A percentile compares a stretch with the other conserved stretches of the same genome.
These are phyloP conservation scores for Neonectria faginata DNA, from an alignment of 2,329 filamentous ascomycete species.

Conservation along the genomic window DNA sequence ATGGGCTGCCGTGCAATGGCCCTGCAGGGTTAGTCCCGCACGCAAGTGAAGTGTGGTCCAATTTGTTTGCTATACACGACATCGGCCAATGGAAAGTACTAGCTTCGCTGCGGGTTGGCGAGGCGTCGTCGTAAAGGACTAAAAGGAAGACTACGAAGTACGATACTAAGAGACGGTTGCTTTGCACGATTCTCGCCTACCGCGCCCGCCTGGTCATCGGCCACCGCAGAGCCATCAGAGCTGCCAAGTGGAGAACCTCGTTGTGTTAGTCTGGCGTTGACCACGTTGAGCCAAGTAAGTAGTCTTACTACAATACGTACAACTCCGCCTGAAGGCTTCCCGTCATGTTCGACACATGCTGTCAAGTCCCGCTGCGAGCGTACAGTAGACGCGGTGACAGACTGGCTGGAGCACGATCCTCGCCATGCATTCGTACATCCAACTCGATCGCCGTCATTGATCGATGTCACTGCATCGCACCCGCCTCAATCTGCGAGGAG, in stretches of 20 bases:
- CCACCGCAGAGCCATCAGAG: background rate
- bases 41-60: background rate
- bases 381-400: background rate
- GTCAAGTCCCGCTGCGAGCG: background rate
- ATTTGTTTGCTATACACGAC: slow-evolving; percentile 17
- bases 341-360: background rate
- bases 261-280: background rate
- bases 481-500: background rate
- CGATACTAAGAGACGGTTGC: background rate
- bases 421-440: background rate
- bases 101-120: background rate
- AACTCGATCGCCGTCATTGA: background rate
- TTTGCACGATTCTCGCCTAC: slow-evolving; percentile 13
- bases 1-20: background rate
- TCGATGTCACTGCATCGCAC: background rate
- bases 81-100: slow-evolving; percentile 6
- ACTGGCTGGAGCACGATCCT: background rate
- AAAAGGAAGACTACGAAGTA: background rate
- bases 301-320: background rate
- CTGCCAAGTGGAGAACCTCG: slow-evolving; percentile 7
- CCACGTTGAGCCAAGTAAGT: background rate
- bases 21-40: background rate
- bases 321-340: background rate
- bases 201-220: background rate
- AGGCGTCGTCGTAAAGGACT: slow-evolving; percentile 12